A percentile compares a stretch with the other conserved stretches of the same genome.
Conservation (phyloP, 2,329 filamentous ascomycete species). For the Bipolaris sorokiniana region DNA sequence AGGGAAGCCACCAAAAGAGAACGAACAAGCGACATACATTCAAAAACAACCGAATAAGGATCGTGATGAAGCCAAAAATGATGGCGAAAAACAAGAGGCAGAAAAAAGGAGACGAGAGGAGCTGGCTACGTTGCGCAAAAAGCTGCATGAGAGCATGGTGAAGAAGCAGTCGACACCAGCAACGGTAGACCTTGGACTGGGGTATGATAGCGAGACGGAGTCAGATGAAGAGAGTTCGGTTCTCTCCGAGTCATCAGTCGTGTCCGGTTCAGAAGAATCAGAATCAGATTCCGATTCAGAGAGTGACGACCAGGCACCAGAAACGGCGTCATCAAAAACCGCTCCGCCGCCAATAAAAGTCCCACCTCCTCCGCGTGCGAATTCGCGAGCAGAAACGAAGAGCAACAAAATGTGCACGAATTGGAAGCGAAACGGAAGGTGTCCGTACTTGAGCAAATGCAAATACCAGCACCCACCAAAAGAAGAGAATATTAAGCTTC, state of each 20-base stretch:
- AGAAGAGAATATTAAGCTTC: slow-evolving; percentile 25
- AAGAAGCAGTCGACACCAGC: slow-evolving; percentile 22
- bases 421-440: slow-evolving; percentile 37
- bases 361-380: slow-evolving; percentile 19
- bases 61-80: slow-evolving; percentile 10
- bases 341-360: slow-evolving; percentile 19
- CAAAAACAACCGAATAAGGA: background rate
- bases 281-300: slow-evolving; percentile 35
- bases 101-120: slow-evolving; percentile 19
- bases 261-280: slow-evolving; percentile 41
- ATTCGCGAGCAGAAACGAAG: slow-evolving; percentile 11
- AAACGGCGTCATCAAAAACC: slow-evolving; percentile 48
- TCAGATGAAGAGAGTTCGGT: slow-evolving; percentile 33
- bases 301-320: slow-evolving; percentile 38
- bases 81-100: slow-evolving; percentile 4
- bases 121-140: slow-evolving; percentile 45
- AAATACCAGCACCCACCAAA: slow-evolving; percentile 33
- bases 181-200: slow-evolving; percentile 35
- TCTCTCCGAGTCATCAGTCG: slow-evolving; percentile 38
- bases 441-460: slow-evolving; percentile 35
- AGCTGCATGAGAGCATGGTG: slow-evolving; percentile 42
- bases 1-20: slow-evolving; percentile 22
- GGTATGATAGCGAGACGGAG: slow-evolving; percentile 41
- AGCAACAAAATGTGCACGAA: slow-evolving; percentile 27
- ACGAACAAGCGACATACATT: background rate